Percentiles rank a stretch among this genome's conserved stretches.
These are phyloP conservation scores for Thielaviopsis ethacetica DNA, from an alignment of 2,329 filamentous ascomycete species.

Conservation along the genomic window DNA sequence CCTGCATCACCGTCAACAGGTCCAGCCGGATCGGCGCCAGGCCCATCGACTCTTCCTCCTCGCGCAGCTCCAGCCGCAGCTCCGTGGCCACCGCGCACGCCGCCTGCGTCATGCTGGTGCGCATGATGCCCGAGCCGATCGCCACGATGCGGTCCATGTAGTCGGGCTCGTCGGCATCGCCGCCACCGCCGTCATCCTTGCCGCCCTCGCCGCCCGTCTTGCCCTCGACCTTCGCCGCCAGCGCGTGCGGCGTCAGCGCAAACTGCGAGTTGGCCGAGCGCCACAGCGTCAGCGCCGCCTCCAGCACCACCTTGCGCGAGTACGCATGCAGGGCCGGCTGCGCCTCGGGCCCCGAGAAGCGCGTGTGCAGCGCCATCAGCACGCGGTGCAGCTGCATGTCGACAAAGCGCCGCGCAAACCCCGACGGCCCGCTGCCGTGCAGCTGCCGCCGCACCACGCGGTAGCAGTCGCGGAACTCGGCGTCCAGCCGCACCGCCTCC, in stretches of 20 bases:
- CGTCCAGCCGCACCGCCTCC: constrained; percentile 28
- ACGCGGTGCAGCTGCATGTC: constrained; percentile 38
- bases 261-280: constrained; percentile 19
- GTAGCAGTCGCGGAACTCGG: constrained; percentile 26
- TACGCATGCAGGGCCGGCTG: constrained; percentile 31
- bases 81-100: constrained; percentile 25
- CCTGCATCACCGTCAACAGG: constrained; percentile 25
- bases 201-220: constrained; percentile 9
- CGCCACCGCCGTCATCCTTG: constrained; percentile 5
- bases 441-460: constrained; percentile 23
- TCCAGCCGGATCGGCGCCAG: constrained; percentile 23
- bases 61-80: constrained; percentile 23
- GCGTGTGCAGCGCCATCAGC: constrained; percentile 37
- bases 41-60: constrained; percentile 23
- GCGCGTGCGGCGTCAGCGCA: neutral
- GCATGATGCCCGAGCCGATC: constrained; percentile 27
- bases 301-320: constrained; percentile 31
- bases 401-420: constrained; percentile 28
- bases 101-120: constrained; percentile 20
- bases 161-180: constrained; percentile 13
- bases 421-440: constrained; percentile 14
- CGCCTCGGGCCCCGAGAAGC: constrained; percentile 27
- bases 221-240: neutral
- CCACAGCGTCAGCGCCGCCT: constrained; percentile 32
- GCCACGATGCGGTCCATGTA: constrained; percentile 23